A percentile compares a stretch with the other conserved stretches of the same genome.
Conservation (phyloP, 306 rosid species). For the Trifolium dubium region DNA sequence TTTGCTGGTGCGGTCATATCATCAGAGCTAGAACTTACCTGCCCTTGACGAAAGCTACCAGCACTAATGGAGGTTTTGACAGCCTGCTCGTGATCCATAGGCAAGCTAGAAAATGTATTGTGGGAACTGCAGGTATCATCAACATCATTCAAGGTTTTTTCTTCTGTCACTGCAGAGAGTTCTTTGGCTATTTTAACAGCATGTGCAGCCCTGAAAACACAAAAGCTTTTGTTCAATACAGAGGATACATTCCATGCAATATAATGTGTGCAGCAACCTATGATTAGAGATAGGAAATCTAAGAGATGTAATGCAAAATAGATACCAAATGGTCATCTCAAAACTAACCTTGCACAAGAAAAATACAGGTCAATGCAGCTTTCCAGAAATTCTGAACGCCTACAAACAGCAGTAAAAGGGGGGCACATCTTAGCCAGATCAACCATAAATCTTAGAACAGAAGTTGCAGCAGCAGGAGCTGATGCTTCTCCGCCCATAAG, state of each 20-base stretch:
- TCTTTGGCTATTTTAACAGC: constrained; percentile 96
- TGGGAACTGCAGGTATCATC: constrained; percentile 92
- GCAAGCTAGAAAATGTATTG: constrained; percentile 87
- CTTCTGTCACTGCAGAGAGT: constrained; percentile 80
- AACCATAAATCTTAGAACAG: constrained; percentile 96
- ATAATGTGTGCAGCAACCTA: constrained; percentile 22
- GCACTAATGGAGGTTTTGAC: constrained; percentile 83
- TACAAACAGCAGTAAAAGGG: constrained; percentile 84
- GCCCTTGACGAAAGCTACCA: constrained; percentile 94
- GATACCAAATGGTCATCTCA: constrained; percentile 18
- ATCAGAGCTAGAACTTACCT: constrained; percentile 90
- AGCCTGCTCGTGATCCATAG: constrained; percentile 84
- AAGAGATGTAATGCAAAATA: constrained; percentile 12
- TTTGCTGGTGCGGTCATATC: constrained; percentile 58
- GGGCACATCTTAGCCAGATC: constrained; percentile 99
- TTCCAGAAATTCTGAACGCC: constrained; percentile 93
- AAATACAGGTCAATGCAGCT: constrained; percentile 93
- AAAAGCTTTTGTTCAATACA: constrained; percentile 36
- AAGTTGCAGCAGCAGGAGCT: constrained; percentile 97
- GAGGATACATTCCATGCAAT: constrained; percentile 18
- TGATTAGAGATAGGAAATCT: constrained; percentile 16
- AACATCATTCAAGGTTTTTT: constrained; percentile 69
- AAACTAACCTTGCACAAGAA: constrained; percentile 94
- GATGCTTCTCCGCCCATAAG: constrained; percentile 99
- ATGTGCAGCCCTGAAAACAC: constrained; percentile 82